Conservation (phyloP, 177 flowering plant genomes). For the Telopea speciosissima region DNA sequence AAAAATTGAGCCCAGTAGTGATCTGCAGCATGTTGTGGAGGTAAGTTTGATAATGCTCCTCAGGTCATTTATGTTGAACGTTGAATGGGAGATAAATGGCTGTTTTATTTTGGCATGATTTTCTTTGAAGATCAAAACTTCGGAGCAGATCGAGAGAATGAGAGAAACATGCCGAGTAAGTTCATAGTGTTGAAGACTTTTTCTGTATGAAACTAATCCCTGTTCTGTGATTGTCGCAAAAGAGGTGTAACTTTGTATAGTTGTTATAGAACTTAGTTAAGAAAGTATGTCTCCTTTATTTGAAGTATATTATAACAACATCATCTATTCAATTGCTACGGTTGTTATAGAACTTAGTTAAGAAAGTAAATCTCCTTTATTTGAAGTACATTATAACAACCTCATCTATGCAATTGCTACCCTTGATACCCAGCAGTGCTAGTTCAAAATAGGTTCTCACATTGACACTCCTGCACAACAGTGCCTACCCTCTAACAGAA, state of each 20-base stretch:
- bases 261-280: background rate
- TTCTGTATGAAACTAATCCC: background rate
- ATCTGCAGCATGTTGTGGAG: slow-evolving; percentile 85
- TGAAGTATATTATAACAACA: no score
- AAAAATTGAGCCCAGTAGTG: slow-evolving; percentile 80
- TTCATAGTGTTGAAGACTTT: slow-evolving; percentile 4
- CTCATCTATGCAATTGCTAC: no score
- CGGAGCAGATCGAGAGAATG: slow-evolving; percentile 80
- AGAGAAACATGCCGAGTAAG: slow-evolving; percentile 81
- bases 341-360: background rate
- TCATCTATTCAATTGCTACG: no score
- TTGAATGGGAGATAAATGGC: slow-evolving; percentile 5
- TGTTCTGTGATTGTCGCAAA: background rate
- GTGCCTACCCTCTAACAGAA: no score
- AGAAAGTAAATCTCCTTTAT: no score
- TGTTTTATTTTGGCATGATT: slow-evolving; percentile 15
- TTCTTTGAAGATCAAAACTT: slow-evolving; percentile 68
- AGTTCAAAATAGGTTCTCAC: no score
- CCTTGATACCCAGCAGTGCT: no score
- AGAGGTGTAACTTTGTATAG: background rate
- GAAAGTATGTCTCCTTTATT: no score
- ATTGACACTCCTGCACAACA: no score
- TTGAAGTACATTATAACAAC: no score
- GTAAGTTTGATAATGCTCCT: slow-evolving; percentile 27
- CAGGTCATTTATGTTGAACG: background rate